Evolutionary conservation across 768 basidiomycete species (phyloP).

Genomic region (Galerina sulciceps): DNA sequence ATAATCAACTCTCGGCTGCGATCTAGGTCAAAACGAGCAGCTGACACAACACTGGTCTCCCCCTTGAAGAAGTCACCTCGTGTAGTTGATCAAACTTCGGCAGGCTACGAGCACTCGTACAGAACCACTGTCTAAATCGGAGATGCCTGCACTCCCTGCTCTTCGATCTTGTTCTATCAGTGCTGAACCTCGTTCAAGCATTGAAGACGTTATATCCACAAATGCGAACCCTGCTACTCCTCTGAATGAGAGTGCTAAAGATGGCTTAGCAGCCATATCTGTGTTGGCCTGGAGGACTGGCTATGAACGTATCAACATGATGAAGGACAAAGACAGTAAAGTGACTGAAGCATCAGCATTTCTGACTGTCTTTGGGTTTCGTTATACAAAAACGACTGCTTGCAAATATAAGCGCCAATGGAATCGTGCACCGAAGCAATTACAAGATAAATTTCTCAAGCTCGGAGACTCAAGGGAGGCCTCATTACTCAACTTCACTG

Average conservation of each 20-base stretch:
- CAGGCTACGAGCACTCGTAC: too few relatives aligned
- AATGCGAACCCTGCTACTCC: too few relatives aligned
- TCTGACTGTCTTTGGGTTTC: neutral
- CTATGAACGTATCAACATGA: neutral
- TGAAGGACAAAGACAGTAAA: neutral
- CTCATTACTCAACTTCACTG: too few relatives aligned
- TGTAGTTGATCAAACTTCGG: neutral
- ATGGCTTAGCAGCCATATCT: neutral
- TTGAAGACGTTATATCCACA: too few relatives aligned
- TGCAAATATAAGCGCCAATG: neutral
- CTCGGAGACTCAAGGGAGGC: neutral
- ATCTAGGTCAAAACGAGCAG: slow-evolving; percentile 2
- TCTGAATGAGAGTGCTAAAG: too few relatives aligned
- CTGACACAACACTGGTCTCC: slow-evolving; percentile 2
- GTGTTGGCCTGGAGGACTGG: neutral
- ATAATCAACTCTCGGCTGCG: neutral
- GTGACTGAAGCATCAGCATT: neutral
- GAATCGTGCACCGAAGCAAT: neutral
- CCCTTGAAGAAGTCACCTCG: slow-evolving; percentile 5
- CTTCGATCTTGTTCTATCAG: too few relatives aligned
- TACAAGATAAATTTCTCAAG: neutral
- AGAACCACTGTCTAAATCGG: too few relatives aligned
- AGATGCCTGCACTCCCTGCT: too few relatives aligned
- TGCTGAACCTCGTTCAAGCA: too few relatives aligned
- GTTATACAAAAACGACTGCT: neutral